These are phyloP conservation scores for Pharnaceum exiguum DNA, from an alignment of 148 eudicot species.

Conservation along the genomic window DNA sequence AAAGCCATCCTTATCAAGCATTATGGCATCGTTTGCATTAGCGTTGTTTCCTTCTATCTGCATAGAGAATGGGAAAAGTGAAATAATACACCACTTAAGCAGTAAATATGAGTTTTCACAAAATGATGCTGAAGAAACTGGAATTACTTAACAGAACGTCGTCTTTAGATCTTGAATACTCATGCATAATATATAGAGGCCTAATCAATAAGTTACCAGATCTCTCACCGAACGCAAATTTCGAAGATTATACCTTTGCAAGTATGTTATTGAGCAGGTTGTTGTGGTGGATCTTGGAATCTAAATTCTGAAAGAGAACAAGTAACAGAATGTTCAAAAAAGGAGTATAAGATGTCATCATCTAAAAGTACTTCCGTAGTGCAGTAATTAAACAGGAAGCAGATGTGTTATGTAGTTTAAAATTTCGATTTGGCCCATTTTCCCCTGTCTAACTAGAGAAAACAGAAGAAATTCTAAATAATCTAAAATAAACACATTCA, in stretches of 20 bases:
- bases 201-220: neutral
- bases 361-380: neutral
- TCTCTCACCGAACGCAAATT: neutral
- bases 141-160: neutral
- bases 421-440: no score
- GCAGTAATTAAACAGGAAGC: no score
- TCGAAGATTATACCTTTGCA: constrained; percentile 60
- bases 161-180: neutral
- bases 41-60: constrained; percentile 98
- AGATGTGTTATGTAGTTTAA: no score
- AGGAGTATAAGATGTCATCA: neutral
- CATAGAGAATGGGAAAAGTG: constrained; percentile 12
- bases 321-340: neutral
- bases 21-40: constrained; percentile 89
- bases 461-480: no score
- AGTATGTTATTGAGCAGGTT: constrained; percentile 87
- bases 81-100: neutral
- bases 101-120: neutral
- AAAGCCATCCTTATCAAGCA: constrained; percentile 96
- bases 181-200: neutral
- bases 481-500: no score
- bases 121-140: no score
- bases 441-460: no score
- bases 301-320: constrained; percentile 59
- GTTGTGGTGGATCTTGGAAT: constrained; percentile 93